Base-by-base conservation (phyloP, 1,284 basidiomycete species). In the Peniophora sp. region DNA sequence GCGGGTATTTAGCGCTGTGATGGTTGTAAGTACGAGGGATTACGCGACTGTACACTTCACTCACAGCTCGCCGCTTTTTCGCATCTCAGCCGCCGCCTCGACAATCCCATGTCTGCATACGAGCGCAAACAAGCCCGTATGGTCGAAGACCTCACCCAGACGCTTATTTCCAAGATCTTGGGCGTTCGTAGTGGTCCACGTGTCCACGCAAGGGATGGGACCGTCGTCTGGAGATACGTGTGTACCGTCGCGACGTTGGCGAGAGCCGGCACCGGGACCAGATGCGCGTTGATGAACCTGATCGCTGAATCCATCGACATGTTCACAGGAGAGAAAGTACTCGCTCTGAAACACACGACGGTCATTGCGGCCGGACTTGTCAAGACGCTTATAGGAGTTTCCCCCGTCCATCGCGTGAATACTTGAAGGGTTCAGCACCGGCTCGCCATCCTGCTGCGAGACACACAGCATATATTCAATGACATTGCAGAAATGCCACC, bases 381-480 rank as follows among this genome's bases (percentile, higher is more conserved):
- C 12, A 12, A 54, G 14, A 2, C 56, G 55, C 36, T 66, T 65
- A 10, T 68, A 52, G 1, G 66, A 68, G 50, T 66, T 61, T 49
- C 67, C 65, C 3, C 68, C 68, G 52, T 71, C 69, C 51, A 66
- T 60, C 0, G 58, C 59, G 17, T 59, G 38, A 1, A 67, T 48
- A 45, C 59, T 55, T 1, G 49, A 45, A 48, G 63, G 60, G 1
- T 43, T 27, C 1, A 68, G 57, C 0, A 22, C 14, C n/a, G n/a
- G n/a, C 2, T 51, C 53, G 52, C 67, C 61, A 14, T 55, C 56
- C 14, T 57, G 45, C 1, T 61, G 51, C 41, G 27, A 12, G 27
- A 32, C 5, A 32, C 12, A 12, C 12, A 6, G 27, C 27, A 32
- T n/a, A n/a, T n/a, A n/a, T n/a, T 32, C 27, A 32, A 12, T 12